phyloP scores from a whole-genome alignment of 176 grass and related monocot species.

The Saccharum spontaneum region DNA sequence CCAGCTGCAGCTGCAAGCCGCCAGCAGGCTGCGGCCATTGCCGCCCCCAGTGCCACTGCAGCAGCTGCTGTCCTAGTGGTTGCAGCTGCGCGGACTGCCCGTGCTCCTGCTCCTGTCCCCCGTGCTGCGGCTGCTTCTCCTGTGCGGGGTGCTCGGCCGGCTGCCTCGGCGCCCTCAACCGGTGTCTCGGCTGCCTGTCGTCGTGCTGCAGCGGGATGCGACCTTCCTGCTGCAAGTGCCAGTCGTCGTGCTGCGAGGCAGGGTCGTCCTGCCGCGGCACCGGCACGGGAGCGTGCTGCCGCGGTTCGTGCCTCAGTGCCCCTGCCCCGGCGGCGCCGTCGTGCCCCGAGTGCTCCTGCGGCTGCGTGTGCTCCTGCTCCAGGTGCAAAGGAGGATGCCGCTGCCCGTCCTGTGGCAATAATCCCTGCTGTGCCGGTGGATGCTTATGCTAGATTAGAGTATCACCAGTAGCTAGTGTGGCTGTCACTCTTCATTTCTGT shows the following conservation, averaged over 20 bases:
- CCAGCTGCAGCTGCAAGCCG: constrained; percentile 35
- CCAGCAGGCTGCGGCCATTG: constrained; percentile 19
- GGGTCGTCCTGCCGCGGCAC: constrained; percentile 24
- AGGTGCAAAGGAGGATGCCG: constrained; percentile 49
- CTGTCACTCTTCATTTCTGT: not conserved
- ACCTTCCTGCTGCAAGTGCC: constrained; percentile 49
- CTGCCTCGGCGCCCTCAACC: constrained; percentile 22
- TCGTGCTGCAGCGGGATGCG: constrained; percentile 42
- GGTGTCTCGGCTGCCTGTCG: constrained; percentile 36
- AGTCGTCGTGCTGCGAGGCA: constrained; percentile 46
- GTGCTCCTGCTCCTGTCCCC: not conserved
- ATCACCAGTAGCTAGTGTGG: not conserved
- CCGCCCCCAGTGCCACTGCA: constrained; percentile 31
- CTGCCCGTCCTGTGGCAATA: constrained; percentile 49
- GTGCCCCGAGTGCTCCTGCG: constrained; percentile 82
- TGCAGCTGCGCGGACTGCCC: not conserved
- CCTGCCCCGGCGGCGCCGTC: constrained; percentile 25
- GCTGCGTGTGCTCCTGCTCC: constrained; percentile 80
- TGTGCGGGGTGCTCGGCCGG: not conserved
- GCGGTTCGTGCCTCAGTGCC: constrained; percentile 22
- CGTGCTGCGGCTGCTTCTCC: constrained; percentile 10
- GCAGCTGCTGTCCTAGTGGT: constrained; percentile 19
- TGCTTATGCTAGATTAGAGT: constrained; percentile 59
- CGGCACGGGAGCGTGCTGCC: constrained; percentile 31
- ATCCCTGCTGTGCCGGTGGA: constrained; percentile 52